A percentile compares a stretch with the other conserved stretches of the same genome.
Evolutionary conservation across 768 basidiomycete species (phyloP).

Genomic region (Terana coerulea): DNA sequence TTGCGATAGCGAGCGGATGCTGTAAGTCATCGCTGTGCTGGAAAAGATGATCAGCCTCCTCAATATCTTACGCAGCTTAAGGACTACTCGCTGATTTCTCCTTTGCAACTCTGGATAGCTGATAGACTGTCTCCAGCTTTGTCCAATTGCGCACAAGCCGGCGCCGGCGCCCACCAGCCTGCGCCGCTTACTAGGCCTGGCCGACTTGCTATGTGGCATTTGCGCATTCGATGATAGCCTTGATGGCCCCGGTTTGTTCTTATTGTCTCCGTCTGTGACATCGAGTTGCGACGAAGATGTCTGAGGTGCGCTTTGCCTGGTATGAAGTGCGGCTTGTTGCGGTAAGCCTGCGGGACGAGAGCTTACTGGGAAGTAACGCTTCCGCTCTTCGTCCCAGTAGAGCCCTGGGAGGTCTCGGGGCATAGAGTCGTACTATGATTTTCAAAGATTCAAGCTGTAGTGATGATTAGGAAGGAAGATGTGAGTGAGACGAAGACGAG

Average conservation of each 20-base stretch:
- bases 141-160: background rate
- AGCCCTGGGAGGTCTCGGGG: conserved; percentile 29
- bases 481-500: too few relatives aligned
- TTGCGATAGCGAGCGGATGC: conserved; percentile 1
- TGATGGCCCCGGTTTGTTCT: too few relatives aligned
- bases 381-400: conserved; percentile 28
- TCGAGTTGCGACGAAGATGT: background rate
- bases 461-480: too few relatives aligned
- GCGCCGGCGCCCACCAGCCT: background rate
- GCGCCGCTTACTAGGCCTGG: background rate
- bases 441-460: too few relatives aligned
- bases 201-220: background rate
- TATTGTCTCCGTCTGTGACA: background rate
- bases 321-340: background rate
- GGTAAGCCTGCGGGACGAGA: conserved; percentile 9
- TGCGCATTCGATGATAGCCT: background rate
- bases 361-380: conserved; percentile 28
- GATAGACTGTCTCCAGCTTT: too few relatives aligned
- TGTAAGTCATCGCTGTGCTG: background rate
- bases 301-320: background rate
- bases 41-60: too few relatives aligned
- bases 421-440: background rate
- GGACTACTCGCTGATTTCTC: too few relatives aligned
- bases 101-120: too few relatives aligned
- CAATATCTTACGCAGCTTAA: too few relatives aligned